Conservation (phyloP, 768 basidiomycete species). For the Pholiota molesta region DNA sequence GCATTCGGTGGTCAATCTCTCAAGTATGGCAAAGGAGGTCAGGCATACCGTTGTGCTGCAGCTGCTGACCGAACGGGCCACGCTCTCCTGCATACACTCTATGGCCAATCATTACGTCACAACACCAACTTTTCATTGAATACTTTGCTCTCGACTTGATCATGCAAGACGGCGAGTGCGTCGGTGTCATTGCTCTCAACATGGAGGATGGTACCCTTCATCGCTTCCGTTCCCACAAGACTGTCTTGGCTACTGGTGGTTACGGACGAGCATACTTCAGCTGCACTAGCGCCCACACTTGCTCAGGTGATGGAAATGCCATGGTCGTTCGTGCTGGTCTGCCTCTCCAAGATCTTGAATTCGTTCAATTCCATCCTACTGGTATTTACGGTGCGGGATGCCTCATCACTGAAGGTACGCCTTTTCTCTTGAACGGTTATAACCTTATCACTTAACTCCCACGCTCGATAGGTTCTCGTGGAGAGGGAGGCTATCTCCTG, state of each 20-base stretch:
- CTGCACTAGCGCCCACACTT: slow-evolving; percentile 98
- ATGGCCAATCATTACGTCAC: slow-evolving; percentile 98
- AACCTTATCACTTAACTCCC: slow-evolving; percentile 1
- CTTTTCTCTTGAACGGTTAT: neutral
- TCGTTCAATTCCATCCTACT: slow-evolving; percentile 99
- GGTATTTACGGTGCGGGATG: slow-evolving; percentile 99
- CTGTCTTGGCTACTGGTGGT: slow-evolving; percentile 96
- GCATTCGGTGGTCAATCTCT: slow-evolving; percentile 99
- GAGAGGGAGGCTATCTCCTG: slow-evolving; percentile 97
- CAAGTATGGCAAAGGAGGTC: slow-evolving; percentile 96
- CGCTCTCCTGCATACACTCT: slow-evolving; percentile 97
- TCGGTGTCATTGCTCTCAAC: slow-evolving; percentile 98
- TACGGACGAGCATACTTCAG: slow-evolving; percentile 98
- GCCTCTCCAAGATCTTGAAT: slow-evolving; percentile 95
- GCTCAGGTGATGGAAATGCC: slow-evolving; percentile 97
- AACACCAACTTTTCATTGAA: slow-evolving; percentile 99
- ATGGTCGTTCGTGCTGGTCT: slow-evolving; percentile 98
- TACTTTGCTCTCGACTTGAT: slow-evolving; percentile 99
- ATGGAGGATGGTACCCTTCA: slow-evolving; percentile 99
- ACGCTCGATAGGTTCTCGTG: slow-evolving; percentile 78
- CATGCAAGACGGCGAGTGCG: slow-evolving; percentile 99
- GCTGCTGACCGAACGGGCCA: slow-evolving; percentile 99
- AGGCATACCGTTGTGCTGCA: slow-evolving; percentile 98
- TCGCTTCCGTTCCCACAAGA: slow-evolving; percentile 98
- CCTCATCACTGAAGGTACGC: slow-evolving; percentile 92